phyloP scores from a whole-genome alignment of 371 early-diverging fungal species.

The Mucor plumbeus region DNA sequence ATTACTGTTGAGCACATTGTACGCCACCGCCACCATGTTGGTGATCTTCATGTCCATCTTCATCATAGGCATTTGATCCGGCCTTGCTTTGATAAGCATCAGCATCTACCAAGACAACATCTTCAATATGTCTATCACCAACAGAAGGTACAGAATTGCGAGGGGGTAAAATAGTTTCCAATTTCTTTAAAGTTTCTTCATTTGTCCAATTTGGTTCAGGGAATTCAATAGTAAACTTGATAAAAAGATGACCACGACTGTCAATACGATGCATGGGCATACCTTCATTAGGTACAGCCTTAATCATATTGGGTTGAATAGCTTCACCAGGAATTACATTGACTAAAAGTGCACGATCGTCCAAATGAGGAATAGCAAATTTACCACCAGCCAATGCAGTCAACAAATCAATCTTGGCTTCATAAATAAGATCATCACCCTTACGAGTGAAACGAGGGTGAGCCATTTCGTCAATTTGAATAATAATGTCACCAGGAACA shows the following conservation, averaged over 20 bases:
- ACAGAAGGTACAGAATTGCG: constrained; percentile 52
- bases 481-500: constrained; percentile 85
- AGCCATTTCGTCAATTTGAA: constrained; percentile 88
- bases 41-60: constrained; percentile 73
- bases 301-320: constrained; percentile 77
- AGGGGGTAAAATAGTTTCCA: constrained; percentile 72
- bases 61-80: constrained; percentile 50
- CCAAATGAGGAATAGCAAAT: constrained; percentile 86
- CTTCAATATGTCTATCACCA: constrained; percentile 65
- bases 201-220: constrained; percentile 84
- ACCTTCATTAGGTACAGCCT: constrained; percentile 87
- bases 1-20: constrained; percentile 96
- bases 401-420: constrained; percentile 88
- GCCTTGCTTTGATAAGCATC: constrained; percentile 61
- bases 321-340: constrained; percentile 90
- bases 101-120: constrained; percentile 77
- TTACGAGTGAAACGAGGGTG: constrained; percentile 85
- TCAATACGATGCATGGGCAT: constrained; percentile 93
- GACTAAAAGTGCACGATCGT: constrained; percentile 87
- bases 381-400: constrained; percentile 96
- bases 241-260: constrained; percentile 87
- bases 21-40: constrained; percentile 81
- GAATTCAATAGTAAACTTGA: constrained; percentile 92
- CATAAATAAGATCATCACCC: constrained; percentile 84
- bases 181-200: constrained; percentile 63